Conservation (phyloP, 768 basidiomycete genomes). For the Panellus pusillus region DNA sequence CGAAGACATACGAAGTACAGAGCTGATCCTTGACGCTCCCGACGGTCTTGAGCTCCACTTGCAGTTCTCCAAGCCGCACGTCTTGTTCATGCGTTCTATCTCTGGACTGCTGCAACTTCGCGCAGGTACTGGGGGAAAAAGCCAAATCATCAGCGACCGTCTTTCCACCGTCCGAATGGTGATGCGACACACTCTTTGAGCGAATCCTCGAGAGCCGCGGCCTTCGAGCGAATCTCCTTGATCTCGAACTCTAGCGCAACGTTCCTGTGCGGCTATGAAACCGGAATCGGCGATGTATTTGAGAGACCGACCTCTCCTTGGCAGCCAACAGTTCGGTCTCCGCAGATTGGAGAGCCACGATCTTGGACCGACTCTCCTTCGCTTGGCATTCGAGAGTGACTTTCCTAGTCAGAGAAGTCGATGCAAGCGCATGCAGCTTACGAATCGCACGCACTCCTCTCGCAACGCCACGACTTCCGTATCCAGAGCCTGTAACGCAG, state of each 20-base stretch:
- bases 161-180: neutral
- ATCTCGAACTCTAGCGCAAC: conserved; percentile 7
- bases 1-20: conserved; percentile 2
- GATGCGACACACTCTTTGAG: conserved; percentile 4
- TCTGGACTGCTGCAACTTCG: conserved; percentile 5
- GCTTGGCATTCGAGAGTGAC: conserved; percentile 6
- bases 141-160: neutral
- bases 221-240: conserved; percentile 6
- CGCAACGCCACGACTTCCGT: neutral
- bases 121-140: neutral
- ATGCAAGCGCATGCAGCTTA: neutral
- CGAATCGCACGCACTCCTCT: conserved; percentile 3
- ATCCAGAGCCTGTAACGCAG: neutral
- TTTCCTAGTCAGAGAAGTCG: conserved; percentile 4
- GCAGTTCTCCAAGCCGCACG: neutral
- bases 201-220: conserved; percentile 2
- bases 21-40: conserved; percentile 8
- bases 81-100: conserved; percentile 1
- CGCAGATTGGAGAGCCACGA: neutral
- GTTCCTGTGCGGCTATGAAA: neutral
- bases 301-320: conserved; percentile 9
- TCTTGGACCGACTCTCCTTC: conserved; percentile 10
- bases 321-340: neutral
- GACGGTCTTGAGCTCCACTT: neutral
- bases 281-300: neutral